Conservation (phyloP, 352 stramenopile species). For the Globisporangium nodosum region DNA sequence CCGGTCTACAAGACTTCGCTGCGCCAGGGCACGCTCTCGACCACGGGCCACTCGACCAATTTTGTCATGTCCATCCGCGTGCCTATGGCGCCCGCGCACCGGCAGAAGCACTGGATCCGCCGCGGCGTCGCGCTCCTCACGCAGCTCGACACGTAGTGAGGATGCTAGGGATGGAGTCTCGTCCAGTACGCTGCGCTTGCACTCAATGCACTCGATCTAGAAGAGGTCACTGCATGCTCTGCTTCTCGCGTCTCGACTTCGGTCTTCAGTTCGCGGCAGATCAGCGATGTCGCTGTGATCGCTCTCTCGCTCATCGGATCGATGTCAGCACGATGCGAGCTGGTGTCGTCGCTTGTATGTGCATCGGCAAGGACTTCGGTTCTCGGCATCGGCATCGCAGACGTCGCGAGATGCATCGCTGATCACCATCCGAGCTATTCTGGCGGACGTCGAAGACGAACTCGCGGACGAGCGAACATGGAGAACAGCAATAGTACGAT, state of each 20-base stretch:
- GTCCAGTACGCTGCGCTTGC: too few relatives aligned
- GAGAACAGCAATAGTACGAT: not conserved
- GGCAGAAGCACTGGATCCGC: conserved; percentile 95
- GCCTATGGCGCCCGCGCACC: conserved; percentile 81
- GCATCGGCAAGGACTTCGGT: not conserved
- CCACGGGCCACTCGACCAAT: conserved; percentile 92
- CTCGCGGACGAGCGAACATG: not conserved
- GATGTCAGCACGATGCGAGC: too few relatives aligned
- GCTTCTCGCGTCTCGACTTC: too few relatives aligned
- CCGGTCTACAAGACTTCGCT: conserved; percentile 92
- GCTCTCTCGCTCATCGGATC: too few relatives aligned
- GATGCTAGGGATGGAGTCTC: not conserved
- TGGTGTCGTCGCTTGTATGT: not conserved
- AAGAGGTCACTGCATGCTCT: too few relatives aligned
- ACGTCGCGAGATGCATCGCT: too few relatives aligned
- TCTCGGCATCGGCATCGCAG: too few relatives aligned
- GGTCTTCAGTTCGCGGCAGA: too few relatives aligned
- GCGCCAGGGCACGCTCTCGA: conserved; percentile 88
- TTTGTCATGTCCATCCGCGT: conserved; percentile 94
- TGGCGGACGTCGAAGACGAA: too few relatives aligned
- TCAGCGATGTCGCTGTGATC: too few relatives aligned
- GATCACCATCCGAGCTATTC: not conserved
- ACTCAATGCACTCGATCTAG: too few relatives aligned
- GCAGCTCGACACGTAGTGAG: conserved; percentile 81
- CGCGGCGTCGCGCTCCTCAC: conserved; percentile 92